Base-by-base conservation (phyloP, 352 stramenopile genomes). In the Thalassiosira mediterranea region DNA sequence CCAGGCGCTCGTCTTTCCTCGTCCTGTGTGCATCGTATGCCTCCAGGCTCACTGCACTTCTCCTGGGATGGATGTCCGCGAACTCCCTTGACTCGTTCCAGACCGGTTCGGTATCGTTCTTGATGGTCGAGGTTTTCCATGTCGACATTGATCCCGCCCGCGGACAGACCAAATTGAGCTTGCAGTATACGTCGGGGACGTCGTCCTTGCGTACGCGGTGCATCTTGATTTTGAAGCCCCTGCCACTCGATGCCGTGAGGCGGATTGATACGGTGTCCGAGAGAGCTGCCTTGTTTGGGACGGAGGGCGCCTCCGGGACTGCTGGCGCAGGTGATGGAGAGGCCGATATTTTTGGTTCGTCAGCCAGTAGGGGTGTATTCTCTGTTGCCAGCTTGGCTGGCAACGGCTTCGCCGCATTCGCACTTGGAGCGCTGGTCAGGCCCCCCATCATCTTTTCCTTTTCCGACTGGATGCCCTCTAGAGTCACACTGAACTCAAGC, bases 31-130 rank as follows among this genome's bases (percentile, higher is more conserved):
- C 46, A n/a, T 53, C 58, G 28, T 58, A 83, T 0, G 60, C 76
- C 23, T 85, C 64, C 1, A 89, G 49, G 0, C 28, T n/a, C 19
- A 89, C 76, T 3, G 78, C 15, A 52, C 73, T 34, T 8, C 42
- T 34, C 46, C 60, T 42, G 38, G 40, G 34, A 2, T 84, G 54
- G n/a, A 48, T 51, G 49, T 67, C 23, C 7, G 7, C 13, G 34
- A 78, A 90, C 10, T 77, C 49, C 38, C 71, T 60, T 4, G 66
- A 76, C 68, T 89, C 84, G 44, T 88, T 79, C 84, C 84, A 91
- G 8, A 62, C 25, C 7, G 84, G 84, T 38, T 65, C 78, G 3
- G 73, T 73, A 51, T 64, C 76, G 54, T 91, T 76, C 42, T 87
- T 77, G 17, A 74, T 68, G 0, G 64, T 79, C 23, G 57, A 32